Base-by-base conservation (phyloP, 163 green algal species). In the Scenedesmus sp. region DNA sequence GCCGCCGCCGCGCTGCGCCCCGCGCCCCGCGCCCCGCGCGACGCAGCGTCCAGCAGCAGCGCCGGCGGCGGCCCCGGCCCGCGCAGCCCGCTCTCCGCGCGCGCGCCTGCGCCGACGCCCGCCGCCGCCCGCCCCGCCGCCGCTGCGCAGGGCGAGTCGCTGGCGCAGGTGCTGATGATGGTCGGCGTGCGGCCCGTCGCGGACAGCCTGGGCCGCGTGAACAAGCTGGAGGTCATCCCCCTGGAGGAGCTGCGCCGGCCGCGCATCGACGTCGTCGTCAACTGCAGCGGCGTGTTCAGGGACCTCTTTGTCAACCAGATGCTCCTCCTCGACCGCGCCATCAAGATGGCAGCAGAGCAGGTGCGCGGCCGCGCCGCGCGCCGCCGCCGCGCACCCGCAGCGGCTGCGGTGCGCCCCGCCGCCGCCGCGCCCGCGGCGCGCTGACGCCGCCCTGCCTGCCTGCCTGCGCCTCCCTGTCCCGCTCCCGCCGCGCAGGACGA, bases 271-370 rank as follows among this genome's bases (percentile, higher is more conserved):
- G 96, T 99, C 6, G 95, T 99, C 28, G 96, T 99, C 63, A 99
- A 99, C 92, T 99, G 96, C 93, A 98, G 93, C 11, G 96, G 96
- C 50, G 95, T 99, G 9, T 99, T 99, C 96, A 90, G 96, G 53
- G 96, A 99, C 87, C 89, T 99, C 56, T 99, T 99, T 78, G 93
- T 99, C 70, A 99, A 99, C 93, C 90, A 95, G 90, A 91, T 91
- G 84, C 84, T 91, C 54, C 73, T 91, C 75, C 82, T 91, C 28
- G 86, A 91, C 73, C 87, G 96, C 36, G 96, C 95, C 56, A 89
- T 99, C 83, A 99, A 99, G 94, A 85, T 98, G 89, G 96, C 96
- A 1, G 96, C 96, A 14, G 96, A 99, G 91, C 39, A n/a, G n/a
- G n/a, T n/a, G n/a, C n/a, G n/a, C n/a, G n/a, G n/a, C n/a, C n/a